Percentiles rank a stretch among this genome's conserved stretches.
Evolutionary conservation across 73 alveolate species (phyloP).

Genomic region (Paramecium primaurelia): DNA sequence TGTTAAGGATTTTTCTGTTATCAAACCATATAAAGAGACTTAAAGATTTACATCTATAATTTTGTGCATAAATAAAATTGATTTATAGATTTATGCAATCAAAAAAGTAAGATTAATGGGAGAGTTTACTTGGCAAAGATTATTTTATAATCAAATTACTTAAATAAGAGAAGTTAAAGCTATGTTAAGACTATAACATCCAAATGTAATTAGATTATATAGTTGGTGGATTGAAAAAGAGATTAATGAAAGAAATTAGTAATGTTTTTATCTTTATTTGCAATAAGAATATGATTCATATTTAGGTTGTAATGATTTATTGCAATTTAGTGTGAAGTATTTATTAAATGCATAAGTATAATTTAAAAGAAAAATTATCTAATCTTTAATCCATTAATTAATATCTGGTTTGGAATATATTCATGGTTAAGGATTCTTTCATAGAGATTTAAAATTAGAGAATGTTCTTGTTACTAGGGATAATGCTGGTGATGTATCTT

Average conservation of each 20-base stretch:
- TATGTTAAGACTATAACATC: background rate
- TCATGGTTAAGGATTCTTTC: background rate
- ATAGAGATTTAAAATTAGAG: conserved; percentile 19
- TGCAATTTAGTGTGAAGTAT: background rate
- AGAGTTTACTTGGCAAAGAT: background rate
- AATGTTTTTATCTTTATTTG: background rate
- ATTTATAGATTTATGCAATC: background rate
- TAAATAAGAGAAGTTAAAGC: background rate
- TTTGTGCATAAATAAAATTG: background rate
- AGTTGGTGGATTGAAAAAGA: background rate
- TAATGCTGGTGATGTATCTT: conserved; percentile 36
- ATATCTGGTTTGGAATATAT: background rate
- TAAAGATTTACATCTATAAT: background rate
- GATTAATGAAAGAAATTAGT: background rate
- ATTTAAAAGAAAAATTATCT: background rate
- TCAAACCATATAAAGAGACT: background rate
- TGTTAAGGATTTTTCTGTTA: background rate
- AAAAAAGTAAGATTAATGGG: background rate
- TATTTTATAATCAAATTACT: background rate
- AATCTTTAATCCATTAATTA: background rate
- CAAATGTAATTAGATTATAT: background rate
- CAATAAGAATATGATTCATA: background rate
- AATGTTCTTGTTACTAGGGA: conserved; percentile 52
- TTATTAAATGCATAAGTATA: background rate
- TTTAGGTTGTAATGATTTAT: background rate